phyloP scores from a whole-genome alignment of 2,329 filamentous ascomycete species.

The Metarhizium album region DNA sequence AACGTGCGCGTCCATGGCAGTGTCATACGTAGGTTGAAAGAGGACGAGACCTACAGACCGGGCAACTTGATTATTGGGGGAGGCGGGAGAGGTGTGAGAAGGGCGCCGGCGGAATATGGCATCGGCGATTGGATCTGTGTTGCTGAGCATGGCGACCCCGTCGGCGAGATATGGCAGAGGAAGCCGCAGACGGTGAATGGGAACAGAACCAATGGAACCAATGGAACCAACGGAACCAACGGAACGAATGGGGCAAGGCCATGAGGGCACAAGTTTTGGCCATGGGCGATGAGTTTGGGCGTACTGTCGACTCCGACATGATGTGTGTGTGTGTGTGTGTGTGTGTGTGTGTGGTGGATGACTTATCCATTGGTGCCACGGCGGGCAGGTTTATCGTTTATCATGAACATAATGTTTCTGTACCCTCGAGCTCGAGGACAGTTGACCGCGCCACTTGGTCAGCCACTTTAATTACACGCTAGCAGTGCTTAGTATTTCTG shows the following conservation, averaged over 20 bases:
- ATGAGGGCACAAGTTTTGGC: neutral
- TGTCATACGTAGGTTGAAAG: conserved; percentile 60
- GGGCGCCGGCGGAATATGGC: conserved; percentile 49
- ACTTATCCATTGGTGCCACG: too few species aligned
- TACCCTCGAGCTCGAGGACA: too few species aligned
- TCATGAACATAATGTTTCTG: too few species aligned
- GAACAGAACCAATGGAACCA: neutral
- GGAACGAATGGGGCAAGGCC: neutral
- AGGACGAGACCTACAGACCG: conserved; percentile 55
- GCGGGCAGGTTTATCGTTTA: too few species aligned
- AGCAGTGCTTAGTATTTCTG: too few species aligned
- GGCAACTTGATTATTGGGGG: conserved; percentile 74
- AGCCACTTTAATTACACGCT: too few species aligned
- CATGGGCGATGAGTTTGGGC: neutral
- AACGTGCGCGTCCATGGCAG: conserved; percentile 62
- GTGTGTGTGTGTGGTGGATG: too few species aligned
- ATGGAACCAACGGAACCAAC: neutral
- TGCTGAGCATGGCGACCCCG: conserved; percentile 50
- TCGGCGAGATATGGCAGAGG: conserved; percentile 57
- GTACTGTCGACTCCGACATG: too few species aligned
- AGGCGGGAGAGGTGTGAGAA: conserved; percentile 57
- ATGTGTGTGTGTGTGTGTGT: too few species aligned
- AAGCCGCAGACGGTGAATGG: conserved; percentile 5
- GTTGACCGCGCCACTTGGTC: too few species aligned
- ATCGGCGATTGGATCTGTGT: conserved; percentile 64